Evolutionary conservation across 371 early-diverging fungal genomes (phyloP).

Genomic region (Actinomucor elegans): DNA sequence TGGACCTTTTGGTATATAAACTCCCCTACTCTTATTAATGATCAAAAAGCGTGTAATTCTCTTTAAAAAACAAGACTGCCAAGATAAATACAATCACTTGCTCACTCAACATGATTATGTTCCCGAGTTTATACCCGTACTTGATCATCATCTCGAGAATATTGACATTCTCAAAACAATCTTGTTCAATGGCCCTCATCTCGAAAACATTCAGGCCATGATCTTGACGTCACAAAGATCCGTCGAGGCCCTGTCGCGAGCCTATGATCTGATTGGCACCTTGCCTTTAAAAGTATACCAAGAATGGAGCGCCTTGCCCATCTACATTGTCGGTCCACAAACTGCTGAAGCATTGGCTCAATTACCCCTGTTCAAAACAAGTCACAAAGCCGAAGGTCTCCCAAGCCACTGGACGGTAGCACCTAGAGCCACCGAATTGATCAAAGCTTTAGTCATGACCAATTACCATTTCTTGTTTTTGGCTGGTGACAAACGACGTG

Average conservation of each 20-base stretch:
- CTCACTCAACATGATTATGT: slow-evolving; percentile 11
- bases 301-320: slow-evolving; percentile 26
- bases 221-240: slow-evolving; percentile 46
- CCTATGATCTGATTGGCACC: neutral
- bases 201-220: slow-evolving; percentile 14
- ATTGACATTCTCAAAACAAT: slow-evolving; percentile 11
- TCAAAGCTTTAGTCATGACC: slow-evolving; percentile 24
- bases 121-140: slow-evolving; percentile 37
- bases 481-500: slow-evolving; percentile 59
- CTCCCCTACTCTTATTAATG: neutral
- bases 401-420: slow-evolving; percentile 26
- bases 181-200: slow-evolving; percentile 19
- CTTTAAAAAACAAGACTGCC: slow-evolving; percentile 17
- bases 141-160: slow-evolving; percentile 27
- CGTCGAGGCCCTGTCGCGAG: slow-evolving; percentile 29
- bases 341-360: slow-evolving; percentile 36
- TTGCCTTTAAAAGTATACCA: neutral
- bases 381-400: neutral
- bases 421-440: slow-evolving; percentile 46
- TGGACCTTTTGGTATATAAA: too few relatives aligned
- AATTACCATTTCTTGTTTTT: slow-evolving; percentile 49
- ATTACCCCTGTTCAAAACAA: slow-evolving; percentile 23
- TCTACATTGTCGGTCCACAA: slow-evolving; percentile 53
- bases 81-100: slow-evolving; percentile 24
- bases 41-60: slow-evolving; percentile 21